Evolutionary conservation across 148 eudicot species (phyloP).

Genomic region (Limonium bicolor): DNA sequence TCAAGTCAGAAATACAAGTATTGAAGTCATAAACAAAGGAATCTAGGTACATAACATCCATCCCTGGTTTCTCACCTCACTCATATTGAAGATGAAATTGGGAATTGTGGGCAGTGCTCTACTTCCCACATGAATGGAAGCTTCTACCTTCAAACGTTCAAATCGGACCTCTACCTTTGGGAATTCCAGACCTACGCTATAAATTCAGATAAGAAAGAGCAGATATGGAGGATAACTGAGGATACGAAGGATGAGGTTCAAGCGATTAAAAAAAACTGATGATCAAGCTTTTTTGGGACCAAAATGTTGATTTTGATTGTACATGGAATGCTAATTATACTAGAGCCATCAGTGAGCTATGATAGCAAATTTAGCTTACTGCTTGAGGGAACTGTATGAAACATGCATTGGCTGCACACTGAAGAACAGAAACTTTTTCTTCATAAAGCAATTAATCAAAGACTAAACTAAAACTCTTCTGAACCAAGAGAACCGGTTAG

Average conservation of each 20-base stretch:
- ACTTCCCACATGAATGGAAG: constrained; percentile 75
- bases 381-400: too few species aligned
- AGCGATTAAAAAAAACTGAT: neutral
- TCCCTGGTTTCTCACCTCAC: constrained; percentile 32
- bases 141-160: constrained; percentile 64
- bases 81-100: constrained; percentile 64
- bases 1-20: constrained; percentile 6
- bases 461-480: too few species aligned
- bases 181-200: constrained; percentile 76
- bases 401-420: too few species aligned
- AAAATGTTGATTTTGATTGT: neutral
- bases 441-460: too few species aligned
- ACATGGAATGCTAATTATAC: too few species aligned
- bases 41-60: neutral
- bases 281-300: neutral
- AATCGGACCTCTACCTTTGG: constrained; percentile 80
- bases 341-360: too few species aligned
- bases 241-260: neutral
- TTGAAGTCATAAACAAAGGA: constrained; percentile 2
- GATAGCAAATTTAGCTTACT: too few species aligned
- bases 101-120: constrained; percentile 89
- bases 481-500: too few species aligned
- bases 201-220: constrained; percentile 11
- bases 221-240: constrained; percentile 1
- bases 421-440: too few species aligned